phyloP scores from a whole-genome alignment of 345 rosid genomes.

The Gossypium australe region DNA sequence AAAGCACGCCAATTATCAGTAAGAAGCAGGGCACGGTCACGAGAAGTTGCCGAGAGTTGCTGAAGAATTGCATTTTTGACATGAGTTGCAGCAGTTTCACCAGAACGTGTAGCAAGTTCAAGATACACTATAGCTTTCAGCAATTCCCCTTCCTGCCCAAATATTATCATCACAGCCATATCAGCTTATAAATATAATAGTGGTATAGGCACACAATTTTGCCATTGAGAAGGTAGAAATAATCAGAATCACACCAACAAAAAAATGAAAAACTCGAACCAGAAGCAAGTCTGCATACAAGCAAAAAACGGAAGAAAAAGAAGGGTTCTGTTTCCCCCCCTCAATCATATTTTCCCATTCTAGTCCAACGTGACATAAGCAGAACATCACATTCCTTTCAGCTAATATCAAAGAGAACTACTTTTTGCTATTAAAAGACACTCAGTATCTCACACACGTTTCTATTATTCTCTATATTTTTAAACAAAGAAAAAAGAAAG shows the following conservation, averaged over 20 bases:
- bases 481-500: not conserved
- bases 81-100: conserved; percentile 67
- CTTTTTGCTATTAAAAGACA: not conserved
- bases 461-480: no score
- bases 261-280: not conserved
- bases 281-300: not conserved
- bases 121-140: conserved; percentile 72
- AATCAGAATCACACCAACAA: not conserved
- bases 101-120: conserved; percentile 86
- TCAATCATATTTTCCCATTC: no score
- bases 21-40: conserved; percentile 40
- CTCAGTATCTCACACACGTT: not conserved
- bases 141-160: conserved; percentile 71
- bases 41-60: conserved; percentile 55
- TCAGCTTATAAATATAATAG: no score
- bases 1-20: conserved; percentile 61
- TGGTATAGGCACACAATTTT: not conserved
- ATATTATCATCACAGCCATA: not conserved
- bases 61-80: conserved; percentile 66
- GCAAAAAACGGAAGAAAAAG: no score
- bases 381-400: not conserved
- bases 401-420: not conserved
- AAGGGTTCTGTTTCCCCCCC: no score
- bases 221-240: not conserved
- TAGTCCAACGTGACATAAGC: no score